Percentiles rank a stretch among this genome's conserved stretches.
Conservation (phyloP, 2,329 filamentous ascomycete species). For the Colletotrichum theobromicola region DNA sequence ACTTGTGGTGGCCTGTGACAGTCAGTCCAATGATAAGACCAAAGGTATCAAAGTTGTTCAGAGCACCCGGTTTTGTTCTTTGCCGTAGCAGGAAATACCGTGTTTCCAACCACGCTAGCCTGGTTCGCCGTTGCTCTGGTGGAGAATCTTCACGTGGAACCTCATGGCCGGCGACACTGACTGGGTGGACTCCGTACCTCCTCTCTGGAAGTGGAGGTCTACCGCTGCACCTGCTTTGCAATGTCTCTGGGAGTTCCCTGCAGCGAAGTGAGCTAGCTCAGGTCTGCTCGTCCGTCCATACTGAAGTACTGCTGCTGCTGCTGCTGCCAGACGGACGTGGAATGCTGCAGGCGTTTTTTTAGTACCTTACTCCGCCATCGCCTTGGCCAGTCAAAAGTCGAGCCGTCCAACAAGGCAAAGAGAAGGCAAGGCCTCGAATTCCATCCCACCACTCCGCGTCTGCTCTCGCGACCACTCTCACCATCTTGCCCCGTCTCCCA, state of each 20-base stretch:
- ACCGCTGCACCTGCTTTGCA: neutral
- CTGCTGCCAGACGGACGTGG: neutral
- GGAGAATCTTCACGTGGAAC: conserved; percentile 20
- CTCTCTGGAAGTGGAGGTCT: neutral
- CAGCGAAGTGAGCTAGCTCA: neutral
- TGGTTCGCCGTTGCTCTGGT: conserved; percentile 1
- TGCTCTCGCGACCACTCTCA: neutral
- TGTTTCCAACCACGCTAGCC: neutral
- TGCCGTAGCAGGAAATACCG: conserved; percentile 4
- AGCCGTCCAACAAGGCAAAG: neutral
- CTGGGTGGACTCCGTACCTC: neutral
- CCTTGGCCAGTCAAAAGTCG: neutral
- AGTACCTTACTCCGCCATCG: neutral
- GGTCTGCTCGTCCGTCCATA: neutral
- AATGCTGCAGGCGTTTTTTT: neutral
- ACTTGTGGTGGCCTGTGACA: neutral
- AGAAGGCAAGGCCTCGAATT: neutral
- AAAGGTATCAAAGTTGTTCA: neutral
- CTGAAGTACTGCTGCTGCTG: no score
- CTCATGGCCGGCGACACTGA: neutral
- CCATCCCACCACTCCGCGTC: neutral
- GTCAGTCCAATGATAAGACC: neutral
- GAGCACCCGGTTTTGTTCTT: neutral
- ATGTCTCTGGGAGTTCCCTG: conserved; percentile 3
- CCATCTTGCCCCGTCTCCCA: neutral